Conservation (phyloP, 2,329 filamentous ascomycete genomes). For the Aspergillus sojae region DNA sequence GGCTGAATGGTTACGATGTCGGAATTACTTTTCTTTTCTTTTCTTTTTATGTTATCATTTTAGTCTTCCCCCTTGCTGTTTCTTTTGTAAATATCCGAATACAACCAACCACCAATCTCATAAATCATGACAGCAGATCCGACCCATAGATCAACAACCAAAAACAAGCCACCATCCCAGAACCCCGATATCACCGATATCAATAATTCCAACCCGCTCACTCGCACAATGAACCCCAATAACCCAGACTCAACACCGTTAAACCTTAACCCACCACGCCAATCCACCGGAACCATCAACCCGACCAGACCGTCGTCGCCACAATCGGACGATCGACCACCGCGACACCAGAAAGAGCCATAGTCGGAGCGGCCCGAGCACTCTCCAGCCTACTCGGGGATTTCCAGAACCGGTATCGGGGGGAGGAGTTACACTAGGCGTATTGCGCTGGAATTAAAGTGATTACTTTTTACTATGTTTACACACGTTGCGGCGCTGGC, state of each 20-base stretch:
- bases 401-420: background rate
- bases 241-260: background rate
- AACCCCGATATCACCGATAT: background rate
- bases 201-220: background rate
- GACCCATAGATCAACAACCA: background rate
- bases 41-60: background rate
- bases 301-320: background rate
- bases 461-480: background rate
- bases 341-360: background rate
- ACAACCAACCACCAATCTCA: background rate
- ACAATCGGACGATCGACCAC: background rate
- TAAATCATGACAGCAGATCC: background rate
- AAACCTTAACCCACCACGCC: background rate
- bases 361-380: background rate
- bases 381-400: background rate
- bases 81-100: background rate
- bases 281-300: background rate
- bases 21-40: background rate
- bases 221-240: too few relatives aligned
- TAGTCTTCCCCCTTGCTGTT: background rate
- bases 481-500: background rate
- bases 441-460: constrained; percentile 1
- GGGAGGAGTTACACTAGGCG: too few relatives aligned
- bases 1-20: background rate
- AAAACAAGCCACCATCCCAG: background rate